Conservation (phyloP, 1,284 basidiomycete species). For the Ceratorhiza oryzae-sativae region DNA sequence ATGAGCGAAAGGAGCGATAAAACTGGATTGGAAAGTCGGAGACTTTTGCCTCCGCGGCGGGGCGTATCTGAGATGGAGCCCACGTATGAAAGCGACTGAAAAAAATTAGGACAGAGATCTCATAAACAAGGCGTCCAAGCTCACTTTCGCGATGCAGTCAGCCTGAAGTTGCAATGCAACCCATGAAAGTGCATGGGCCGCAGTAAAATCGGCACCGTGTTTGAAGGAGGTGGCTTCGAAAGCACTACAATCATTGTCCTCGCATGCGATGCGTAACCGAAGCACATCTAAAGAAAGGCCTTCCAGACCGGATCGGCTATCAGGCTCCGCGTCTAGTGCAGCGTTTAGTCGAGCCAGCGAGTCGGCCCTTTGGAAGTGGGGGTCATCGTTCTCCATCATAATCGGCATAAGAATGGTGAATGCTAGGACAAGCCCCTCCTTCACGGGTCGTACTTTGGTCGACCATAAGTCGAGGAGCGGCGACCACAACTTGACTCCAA, state of each 20-base stretch:
- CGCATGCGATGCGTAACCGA: conserved; percentile 58
- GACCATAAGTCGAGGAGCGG: conserved; percentile 74
- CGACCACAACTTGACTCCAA: conserved; percentile 69
- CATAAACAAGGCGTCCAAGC: conserved; percentile 17
- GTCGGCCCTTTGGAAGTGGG: conserved; percentile 43
- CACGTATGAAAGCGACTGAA: conserved; percentile 28
- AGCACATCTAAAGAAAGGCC: conserved; percentile 69
- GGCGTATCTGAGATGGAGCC: conserved; percentile 25
- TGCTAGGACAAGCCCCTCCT: conserved; percentile 71
- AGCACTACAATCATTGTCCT: conserved; percentile 49
- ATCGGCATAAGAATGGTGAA: conserved; percentile 77
- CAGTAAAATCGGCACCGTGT: conserved; percentile 74
- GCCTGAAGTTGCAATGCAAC: conserved; percentile 82
- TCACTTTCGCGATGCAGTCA: conserved; percentile 75
- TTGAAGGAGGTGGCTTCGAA: conserved; percentile 70
- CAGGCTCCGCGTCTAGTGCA: conserved; percentile 66
- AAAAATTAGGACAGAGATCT: not conserved
- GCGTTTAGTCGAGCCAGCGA: conserved; percentile 58
- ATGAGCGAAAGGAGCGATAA: conserved; percentile 63
- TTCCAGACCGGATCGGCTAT: conserved; percentile 56
- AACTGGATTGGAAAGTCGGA: conserved; percentile 57
- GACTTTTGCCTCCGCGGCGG: conserved; percentile 36
- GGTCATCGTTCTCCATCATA: conserved; percentile 54
- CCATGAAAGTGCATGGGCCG: conserved; percentile 79
- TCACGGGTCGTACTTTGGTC: conserved; percentile 72